Evolutionary conservation across 2,329 filamentous ascomycete genomes (phyloP), one percentile per base, ranked within the genome.

Genomic region (Colletotrichum eleusines): DNA sequence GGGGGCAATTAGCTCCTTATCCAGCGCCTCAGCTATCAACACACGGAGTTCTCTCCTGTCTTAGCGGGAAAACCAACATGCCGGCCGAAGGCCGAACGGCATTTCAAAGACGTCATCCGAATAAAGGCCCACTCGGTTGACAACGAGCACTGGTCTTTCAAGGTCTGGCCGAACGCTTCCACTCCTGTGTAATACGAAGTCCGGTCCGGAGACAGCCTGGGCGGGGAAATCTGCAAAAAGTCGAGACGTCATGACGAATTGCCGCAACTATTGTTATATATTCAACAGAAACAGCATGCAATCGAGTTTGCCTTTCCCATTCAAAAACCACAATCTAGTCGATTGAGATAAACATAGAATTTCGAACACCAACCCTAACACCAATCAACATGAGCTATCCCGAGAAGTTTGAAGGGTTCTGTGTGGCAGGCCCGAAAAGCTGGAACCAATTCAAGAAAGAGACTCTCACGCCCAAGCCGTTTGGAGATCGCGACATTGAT

Each of bases 401-500:
- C 11, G 82, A 84, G 14, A 83, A 80, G 2, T 84, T 84, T 60
- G 76, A 78, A 60, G 83, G 82, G 74, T 84, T 83, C 76, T 81
- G 79, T 72, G 81, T 83, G 71, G 81, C 83, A 74, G 77, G 79
- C 40, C 81, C 82, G 50, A 80, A 83, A 69, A 76, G 78, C 5
- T 84, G 82, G 82, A 83, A 80, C 73, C 74, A 80, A 61, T 84
- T 84, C 71, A 76, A 78, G 73, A 82, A 80, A 69, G 60, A 74
- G 20, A 75, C 77, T 55, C 77, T 84, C 55, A 83, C 73, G 35
- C 80, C 80, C 18, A 82, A 82, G 75, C 76, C 78, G 0, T 82
- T 81, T 40, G 80, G 73, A 20, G 75, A 78, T 9, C 75, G 77
- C 65, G 78, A 79, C 62, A 72, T 83, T 74, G 92, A 94, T 76